Percentiles rank a stretch among this genome's conserved stretches.
Evolutionary conservation across 2,329 filamentous ascomycete species (phyloP).

Genomic region (Ascomycota sp.): DNA sequence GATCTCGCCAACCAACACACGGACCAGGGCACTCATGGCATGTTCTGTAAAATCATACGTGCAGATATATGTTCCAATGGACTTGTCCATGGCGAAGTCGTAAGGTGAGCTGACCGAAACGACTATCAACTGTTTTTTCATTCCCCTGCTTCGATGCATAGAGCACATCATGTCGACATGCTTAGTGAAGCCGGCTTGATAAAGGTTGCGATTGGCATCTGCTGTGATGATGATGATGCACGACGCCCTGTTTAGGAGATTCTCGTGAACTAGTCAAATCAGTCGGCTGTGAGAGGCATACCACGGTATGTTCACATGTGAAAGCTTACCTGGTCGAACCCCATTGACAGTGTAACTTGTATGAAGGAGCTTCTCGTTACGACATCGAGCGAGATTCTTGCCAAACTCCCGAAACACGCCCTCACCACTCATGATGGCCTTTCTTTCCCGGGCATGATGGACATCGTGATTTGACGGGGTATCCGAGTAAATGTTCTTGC

Average conservation of each 20-base stretch:
- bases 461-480: conserved; percentile 25
- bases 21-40: conserved; percentile 63
- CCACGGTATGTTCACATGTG: background rate
- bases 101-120: conserved; percentile 89
- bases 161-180: conserved; percentile 91
- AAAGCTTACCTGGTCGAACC: conserved; percentile 41
- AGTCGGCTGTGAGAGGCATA: background rate
- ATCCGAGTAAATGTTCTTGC: conserved; percentile 16
- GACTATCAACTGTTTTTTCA: conserved; percentile 76
- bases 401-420: conserved; percentile 80
- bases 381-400: conserved; percentile 61
- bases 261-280: conserved; percentile 49
- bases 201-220: conserved; percentile 80
- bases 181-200: conserved; percentile 86
- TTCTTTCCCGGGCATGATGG: conserved; percentile 32
- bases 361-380: conserved; percentile 70
- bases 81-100: conserved; percentile 82
- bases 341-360: conserved; percentile 91
- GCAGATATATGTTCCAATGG: conserved; percentile 79
- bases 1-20: conserved; percentile 60
- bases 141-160: conserved; percentile 50
- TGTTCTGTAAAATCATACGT: conserved; percentile 93
- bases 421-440: conserved; percentile 69
- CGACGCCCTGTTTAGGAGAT: conserved; percentile 68
- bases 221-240: conserved; percentile 81